phyloP scores from a whole-genome alignment of 2,329 filamentous ascomycete genomes.

The Verticillium dahliae region DNA sequence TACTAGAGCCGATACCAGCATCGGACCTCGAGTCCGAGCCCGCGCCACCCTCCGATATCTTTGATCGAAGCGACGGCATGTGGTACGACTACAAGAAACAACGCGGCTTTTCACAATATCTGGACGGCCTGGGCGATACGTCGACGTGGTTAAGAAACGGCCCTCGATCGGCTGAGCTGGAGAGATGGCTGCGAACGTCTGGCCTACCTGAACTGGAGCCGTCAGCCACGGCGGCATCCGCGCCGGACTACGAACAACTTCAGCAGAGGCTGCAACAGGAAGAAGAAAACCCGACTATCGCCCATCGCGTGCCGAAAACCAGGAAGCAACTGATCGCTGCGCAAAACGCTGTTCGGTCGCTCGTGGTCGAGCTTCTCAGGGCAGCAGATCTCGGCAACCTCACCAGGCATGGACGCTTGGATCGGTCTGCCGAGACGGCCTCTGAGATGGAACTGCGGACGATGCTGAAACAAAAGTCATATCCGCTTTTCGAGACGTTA shows the following conservation, averaged over 20 bases:
- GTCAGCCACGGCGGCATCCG: not conserved
- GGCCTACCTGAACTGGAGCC: not conserved
- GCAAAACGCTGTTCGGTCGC: not conserved
- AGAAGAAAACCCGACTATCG: not conserved
- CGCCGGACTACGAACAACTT: conserved; percentile 1
- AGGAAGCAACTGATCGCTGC: not conserved
- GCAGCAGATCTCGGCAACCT: not conserved
- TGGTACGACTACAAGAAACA: conserved; percentile 1
- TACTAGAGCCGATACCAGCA: conserved; percentile 25
- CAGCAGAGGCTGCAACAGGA: not conserved
- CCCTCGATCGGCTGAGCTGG: conserved; percentile 1
- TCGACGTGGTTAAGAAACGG: not conserved
- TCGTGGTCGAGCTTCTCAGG: not conserved
- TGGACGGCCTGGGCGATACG: conserved; percentile 4
- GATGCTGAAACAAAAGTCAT: not conserved
- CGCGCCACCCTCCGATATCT: conserved; percentile 16
- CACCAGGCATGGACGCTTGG: not conserved
- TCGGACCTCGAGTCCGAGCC: conserved; percentile 6
- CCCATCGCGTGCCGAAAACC: not conserved
- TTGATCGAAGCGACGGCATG: conserved; percentile 7
- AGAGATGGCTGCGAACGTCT: conserved; percentile 1
- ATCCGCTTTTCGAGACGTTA: not conserved
- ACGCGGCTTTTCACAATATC: conserved; percentile 2
- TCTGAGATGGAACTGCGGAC: conserved; percentile 2
- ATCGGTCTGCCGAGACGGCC: not conserved